Conservation (phyloP, 768 basidiomycete species). For the Mycena galopus region DNA sequence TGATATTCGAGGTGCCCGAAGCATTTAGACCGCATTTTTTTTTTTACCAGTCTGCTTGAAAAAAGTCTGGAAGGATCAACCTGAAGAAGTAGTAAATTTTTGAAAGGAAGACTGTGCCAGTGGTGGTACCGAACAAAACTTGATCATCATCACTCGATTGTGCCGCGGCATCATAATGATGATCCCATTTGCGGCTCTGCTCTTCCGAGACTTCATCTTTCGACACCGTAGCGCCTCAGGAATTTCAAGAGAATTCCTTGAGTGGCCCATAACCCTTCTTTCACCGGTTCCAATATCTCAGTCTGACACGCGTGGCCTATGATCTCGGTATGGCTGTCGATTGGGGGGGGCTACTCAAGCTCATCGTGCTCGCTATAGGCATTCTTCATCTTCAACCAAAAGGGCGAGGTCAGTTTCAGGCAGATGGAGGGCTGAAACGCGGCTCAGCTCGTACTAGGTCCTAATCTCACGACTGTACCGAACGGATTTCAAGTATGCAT, state of each 20-base stretch:
- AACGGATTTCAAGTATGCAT: constrained; percentile 92
- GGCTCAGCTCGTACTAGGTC: constrained; percentile 64
- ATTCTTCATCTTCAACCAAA: constrained; percentile 99
- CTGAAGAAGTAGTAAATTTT: too few species aligned
- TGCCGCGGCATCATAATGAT: too few species aligned
- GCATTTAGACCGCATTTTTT: too few species aligned
- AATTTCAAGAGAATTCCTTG: neutral
- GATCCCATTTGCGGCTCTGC: too few species aligned
- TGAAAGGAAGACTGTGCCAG: too few species aligned
- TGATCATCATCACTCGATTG: too few species aligned
- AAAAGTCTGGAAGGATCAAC: too few species aligned
- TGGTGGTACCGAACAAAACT: neutral
- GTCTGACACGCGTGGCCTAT: constrained; percentile 2
- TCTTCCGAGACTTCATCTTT: too few species aligned
- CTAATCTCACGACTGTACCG: constrained; percentile 96
- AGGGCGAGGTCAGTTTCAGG: constrained; percentile 86
- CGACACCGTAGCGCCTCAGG: neutral
- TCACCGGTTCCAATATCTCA: neutral
- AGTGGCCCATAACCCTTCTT: neutral
- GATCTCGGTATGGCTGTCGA: constrained; percentile 19
- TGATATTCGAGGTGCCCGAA: neutral
- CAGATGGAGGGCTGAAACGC: constrained; percentile 18
- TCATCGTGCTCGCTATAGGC: constrained; percentile 64
- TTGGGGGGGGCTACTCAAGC: neutral
- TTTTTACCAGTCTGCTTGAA: too few species aligned